These are phyloP conservation scores for Epichloe uncinata DNA, from an alignment of 2,329 filamentous ascomycete species.

Conservation along the genomic window DNA sequence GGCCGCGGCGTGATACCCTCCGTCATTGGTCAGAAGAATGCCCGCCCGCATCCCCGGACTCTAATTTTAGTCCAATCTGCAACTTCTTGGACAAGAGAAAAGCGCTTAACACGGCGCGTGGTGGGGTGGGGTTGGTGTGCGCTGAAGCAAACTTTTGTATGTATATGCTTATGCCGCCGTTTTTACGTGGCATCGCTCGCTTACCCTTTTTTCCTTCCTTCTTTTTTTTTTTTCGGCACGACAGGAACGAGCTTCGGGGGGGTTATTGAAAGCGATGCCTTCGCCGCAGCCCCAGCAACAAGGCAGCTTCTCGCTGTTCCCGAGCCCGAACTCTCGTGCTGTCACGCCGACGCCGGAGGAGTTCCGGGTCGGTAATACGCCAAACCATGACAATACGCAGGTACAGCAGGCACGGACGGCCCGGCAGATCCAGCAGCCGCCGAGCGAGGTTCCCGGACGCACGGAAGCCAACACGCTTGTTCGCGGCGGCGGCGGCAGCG, in stretches of 20 bases:
- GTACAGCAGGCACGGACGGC: too few relatives aligned
- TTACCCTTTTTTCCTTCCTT: background rate
- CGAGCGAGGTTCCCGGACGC: slow-evolving; percentile 28
- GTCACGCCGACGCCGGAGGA: background rate
- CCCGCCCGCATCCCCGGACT: background rate
- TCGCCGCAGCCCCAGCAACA: background rate
- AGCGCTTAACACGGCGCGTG: background rate
- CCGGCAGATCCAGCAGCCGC: too few relatives aligned
- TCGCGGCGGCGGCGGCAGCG: slow-evolving; percentile 38
- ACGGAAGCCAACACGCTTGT: slow-evolving; percentile 36
- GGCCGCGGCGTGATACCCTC: background rate
- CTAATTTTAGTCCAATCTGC: background rate
- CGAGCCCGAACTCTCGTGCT: slow-evolving; percentile 2
- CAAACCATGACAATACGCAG: too few relatives aligned
- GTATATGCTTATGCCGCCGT: too few relatives aligned
- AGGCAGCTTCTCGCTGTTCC: too few relatives aligned
- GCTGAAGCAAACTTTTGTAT: too few relatives aligned
- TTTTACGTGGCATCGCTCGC: too few relatives aligned
- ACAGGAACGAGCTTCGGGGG: background rate
- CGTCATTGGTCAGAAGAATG: background rate
- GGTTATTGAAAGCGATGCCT: background rate
- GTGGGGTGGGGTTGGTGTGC: background rate
- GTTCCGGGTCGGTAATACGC: too few relatives aligned
- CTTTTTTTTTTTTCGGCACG: background rate
- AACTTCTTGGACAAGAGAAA: background rate